phyloP scores from a whole-genome alignment of 352 stramenopile species.

The Aphanomyces invadans region DNA sequence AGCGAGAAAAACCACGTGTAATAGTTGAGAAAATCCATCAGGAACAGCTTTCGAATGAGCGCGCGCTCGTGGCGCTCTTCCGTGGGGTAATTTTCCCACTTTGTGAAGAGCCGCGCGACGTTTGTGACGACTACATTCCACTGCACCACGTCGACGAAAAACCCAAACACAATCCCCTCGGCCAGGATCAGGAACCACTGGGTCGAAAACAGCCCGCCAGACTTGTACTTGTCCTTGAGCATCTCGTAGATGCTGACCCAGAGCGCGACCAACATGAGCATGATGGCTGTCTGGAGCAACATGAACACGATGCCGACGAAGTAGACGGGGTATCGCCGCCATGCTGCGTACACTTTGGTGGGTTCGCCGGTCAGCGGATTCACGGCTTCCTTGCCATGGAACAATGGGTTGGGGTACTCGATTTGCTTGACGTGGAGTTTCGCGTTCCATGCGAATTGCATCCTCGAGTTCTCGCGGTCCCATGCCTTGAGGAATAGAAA shows the following conservation, averaged over 20 bases:
- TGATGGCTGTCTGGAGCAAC: conserved; percentile 74
- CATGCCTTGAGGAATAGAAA: conserved; percentile 76
- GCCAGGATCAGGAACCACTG: conserved; percentile 80
- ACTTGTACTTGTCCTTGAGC: conserved; percentile 72
- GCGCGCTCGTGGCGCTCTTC: conserved; percentile 79
- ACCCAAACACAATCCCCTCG: conserved; percentile 73
- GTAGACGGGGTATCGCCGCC: conserved; percentile 64
- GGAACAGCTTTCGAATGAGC: conserved; percentile 75
- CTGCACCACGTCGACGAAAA: conserved; percentile 85
- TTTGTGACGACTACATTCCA: conserved; percentile 88
- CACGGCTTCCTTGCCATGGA: conserved; percentile 51
- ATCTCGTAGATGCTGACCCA: conserved; percentile 87
- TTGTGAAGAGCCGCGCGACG: conserved; percentile 71
- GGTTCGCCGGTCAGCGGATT: conserved; percentile 69
- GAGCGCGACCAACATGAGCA: conserved; percentile 75
- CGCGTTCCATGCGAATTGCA: conserved; percentile 53
- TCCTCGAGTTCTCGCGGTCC: conserved; percentile 62
- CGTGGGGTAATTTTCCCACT: conserved; percentile 84
- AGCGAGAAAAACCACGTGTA: conserved; percentile 89
- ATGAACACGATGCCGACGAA: conserved; percentile 74
- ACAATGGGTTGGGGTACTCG: conserved; percentile 76
- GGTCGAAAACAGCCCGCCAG: conserved; percentile 67
- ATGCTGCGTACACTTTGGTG: conserved; percentile 58
- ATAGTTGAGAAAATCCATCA: conserved; percentile 86
- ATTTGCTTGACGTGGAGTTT: conserved; percentile 70